Percentiles rank a stretch among this genome's conserved stretches.
These are phyloP conservation scores for Rhododendron vialii DNA, from an alignment of 148 eudicot species.

Conservation along the genomic window DNA sequence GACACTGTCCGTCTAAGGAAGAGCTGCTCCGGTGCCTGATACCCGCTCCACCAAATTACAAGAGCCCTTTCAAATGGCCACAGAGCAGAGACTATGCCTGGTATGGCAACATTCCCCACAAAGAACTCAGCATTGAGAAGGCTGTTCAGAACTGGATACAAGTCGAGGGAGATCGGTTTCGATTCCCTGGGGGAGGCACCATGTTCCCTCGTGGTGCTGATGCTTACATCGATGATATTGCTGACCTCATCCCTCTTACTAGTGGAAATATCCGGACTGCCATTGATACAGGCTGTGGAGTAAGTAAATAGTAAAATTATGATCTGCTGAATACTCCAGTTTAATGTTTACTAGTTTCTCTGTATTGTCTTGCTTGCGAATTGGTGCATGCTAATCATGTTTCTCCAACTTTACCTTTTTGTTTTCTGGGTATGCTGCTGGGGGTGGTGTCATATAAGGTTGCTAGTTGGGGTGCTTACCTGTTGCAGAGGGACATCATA, in stretches of 20 bases:
- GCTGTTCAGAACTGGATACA: slow-evolving; percentile 94
- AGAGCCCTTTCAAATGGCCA: slow-evolving; percentile 92
- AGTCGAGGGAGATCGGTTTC: slow-evolving; percentile 81
- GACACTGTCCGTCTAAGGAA: slow-evolving; percentile 79
- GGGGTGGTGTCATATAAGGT: slow-evolving; percentile 38
- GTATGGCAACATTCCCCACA: slow-evolving; percentile 91
- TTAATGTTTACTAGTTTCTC: neutral
- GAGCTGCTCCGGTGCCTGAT: slow-evolving; percentile 69
- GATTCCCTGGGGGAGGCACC: slow-evolving; percentile 96
- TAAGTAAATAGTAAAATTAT: slow-evolving; percentile 5
- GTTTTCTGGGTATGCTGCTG: neutral
- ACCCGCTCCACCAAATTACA: slow-evolving; percentile 86
- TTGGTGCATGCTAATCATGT: neutral
- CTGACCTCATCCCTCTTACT: slow-evolving; percentile 62
- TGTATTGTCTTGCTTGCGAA: neutral
- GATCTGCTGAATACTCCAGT: neutral
- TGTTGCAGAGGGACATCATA: slow-evolving; percentile 72
- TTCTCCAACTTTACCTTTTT: neutral
- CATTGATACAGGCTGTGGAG: slow-evolving; percentile 94
- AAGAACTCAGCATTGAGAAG: slow-evolving; percentile 94
- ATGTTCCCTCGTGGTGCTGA: slow-evolving; percentile 97
- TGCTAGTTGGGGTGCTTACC: slow-evolving; percentile 95
- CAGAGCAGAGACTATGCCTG: slow-evolving; percentile 86
- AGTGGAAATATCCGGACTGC: slow-evolving; percentile 76
- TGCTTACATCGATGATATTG: slow-evolving; percentile 85